Evolutionary conservation across 2,329 filamentous ascomycete genomes (phyloP).

Genomic region (Colletotrichum falcatum): DNA sequence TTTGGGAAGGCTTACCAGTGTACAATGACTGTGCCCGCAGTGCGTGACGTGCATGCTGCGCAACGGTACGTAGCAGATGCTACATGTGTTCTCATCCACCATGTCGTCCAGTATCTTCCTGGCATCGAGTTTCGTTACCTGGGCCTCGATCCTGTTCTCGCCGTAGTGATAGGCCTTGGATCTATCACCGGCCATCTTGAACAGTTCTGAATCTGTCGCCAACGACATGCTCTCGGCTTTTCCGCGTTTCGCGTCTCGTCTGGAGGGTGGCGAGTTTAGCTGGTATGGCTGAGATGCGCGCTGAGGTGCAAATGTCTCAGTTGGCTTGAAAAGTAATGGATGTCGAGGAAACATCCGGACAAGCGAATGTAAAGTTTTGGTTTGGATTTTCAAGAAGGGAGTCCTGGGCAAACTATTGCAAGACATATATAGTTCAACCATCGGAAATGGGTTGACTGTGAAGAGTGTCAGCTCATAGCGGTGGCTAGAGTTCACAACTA

Average conservation of each 20-base stretch:
- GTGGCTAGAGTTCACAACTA: neutral
- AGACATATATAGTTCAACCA: neutral
- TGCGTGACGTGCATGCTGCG: constrained; percentile 1
- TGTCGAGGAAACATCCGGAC: neutral
- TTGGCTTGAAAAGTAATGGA: neutral
- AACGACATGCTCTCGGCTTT: neutral
- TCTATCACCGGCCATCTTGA: too few relatives aligned
- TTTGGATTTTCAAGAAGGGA: neutral
- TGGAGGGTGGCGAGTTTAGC: neutral
- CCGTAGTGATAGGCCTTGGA: neutral
- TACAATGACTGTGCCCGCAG: constrained; percentile 17
- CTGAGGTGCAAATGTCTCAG: neutral
- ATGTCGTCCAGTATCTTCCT: constrained; percentile 2
- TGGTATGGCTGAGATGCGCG: neutral
- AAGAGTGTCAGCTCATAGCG: neutral
- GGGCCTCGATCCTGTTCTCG: neutral
- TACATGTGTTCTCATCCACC: constrained; percentile 8
- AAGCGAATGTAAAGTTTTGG: neutral
- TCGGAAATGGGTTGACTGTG: neutral
- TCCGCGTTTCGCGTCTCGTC: neutral
- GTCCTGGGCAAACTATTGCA: neutral
- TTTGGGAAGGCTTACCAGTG: neutral
- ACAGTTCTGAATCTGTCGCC: neutral
- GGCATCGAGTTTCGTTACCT: too few relatives aligned
- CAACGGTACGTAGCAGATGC: constrained; percentile 5